These are phyloP conservation scores for Heterobasidion occidentale DNA, from an alignment of 1,284 basidiomycete species.

Conservation along the genomic window DNA sequence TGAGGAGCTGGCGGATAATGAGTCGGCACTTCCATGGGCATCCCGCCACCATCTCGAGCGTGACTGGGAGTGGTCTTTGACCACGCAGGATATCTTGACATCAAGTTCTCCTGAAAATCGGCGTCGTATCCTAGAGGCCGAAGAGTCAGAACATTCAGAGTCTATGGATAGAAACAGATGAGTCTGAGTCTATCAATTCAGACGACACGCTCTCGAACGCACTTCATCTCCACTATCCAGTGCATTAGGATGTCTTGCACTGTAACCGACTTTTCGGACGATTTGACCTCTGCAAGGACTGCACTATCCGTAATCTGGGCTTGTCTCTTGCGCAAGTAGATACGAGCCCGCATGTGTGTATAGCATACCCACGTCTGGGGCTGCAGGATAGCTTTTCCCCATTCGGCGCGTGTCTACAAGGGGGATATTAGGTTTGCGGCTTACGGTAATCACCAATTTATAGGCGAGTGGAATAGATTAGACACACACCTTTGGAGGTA, in stretches of 20 bases:
- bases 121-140: not conserved
- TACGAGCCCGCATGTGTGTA: not conserved
- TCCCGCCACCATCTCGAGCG: too few species aligned
- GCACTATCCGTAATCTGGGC: not conserved
- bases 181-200: not conserved
- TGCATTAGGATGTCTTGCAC: not conserved
- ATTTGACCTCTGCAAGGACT: not conserved
- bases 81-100: not conserved
- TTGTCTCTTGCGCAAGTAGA: not conserved
- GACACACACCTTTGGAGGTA: not conserved
- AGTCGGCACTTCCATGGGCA: too few species aligned
- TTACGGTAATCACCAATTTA: not conserved
- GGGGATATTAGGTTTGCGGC: too few species aligned
- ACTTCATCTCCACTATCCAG: not conserved
- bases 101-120: not conserved
- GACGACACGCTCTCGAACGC: not conserved
- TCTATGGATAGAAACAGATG: not conserved
- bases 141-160: not conserved
- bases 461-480: not conserved
- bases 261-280: not conserved
- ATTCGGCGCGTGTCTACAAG: not conserved
- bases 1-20: too few species aligned
- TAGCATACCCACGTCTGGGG: not conserved
- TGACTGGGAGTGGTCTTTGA: not conserved
- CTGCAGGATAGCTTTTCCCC: not conserved